Percentiles rank a stretch among this genome's conserved stretches.
Conservation (phyloP, 352 stramenopile genomes). For the Globisporangium apiculatum region DNA sequence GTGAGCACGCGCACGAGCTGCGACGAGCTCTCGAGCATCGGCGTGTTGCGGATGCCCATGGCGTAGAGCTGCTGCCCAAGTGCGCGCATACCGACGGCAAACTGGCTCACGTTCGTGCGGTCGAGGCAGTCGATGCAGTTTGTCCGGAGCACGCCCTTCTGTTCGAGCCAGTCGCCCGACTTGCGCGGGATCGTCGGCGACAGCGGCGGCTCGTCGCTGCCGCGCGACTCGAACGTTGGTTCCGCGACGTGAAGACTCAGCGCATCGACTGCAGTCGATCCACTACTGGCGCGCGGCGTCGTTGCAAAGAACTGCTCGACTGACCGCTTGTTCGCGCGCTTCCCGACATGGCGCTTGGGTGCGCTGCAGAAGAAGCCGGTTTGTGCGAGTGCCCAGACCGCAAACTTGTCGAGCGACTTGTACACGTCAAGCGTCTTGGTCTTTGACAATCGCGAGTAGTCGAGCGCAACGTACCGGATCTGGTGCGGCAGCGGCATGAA, state of each 20-base stretch:
- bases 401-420: conserved; percentile 91
- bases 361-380: conserved; percentile 97
- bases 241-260: not conserved
- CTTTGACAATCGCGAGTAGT: conserved; percentile 94
- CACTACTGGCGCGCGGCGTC: conserved; percentile 4
- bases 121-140: conserved; percentile 98
- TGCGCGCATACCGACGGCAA: conserved; percentile 83
- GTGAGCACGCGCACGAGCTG: conserved; percentile 96
- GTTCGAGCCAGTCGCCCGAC: conserved; percentile 90
- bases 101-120: conserved; percentile 85
- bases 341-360: conserved; percentile 66
- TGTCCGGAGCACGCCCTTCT: conserved; percentile 96
- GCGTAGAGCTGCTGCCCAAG: conserved; percentile 95
- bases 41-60: conserved; percentile 93
- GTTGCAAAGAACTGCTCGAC: conserved; percentile 33
- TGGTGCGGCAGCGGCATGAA: conserved; percentile 88
- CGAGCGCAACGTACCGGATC: conserved; percentile 95
- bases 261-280: too few species aligned
- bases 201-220: conserved; percentile 16
- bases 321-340: conserved; percentile 52
- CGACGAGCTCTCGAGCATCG: conserved; percentile 77
- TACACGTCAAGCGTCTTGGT: conserved; percentile 93
- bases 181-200: conserved; percentile 73
- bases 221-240: conserved; percentile 1
- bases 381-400: conserved; percentile 94